Base-by-base conservation (phyloP, 441 rosid species). In the Biscutella laevigata region DNA sequence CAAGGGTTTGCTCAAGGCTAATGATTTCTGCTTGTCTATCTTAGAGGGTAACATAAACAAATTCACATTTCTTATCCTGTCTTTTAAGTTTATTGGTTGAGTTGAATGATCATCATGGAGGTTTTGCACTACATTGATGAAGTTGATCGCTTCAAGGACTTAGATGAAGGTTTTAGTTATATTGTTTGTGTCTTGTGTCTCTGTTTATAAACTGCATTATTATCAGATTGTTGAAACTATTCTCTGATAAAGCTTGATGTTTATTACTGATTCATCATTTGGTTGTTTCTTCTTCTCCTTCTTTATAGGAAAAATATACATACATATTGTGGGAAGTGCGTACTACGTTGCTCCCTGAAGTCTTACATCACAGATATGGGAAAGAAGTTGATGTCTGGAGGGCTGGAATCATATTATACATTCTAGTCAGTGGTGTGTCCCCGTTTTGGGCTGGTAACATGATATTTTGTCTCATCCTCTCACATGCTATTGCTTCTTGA, bases 281-380 rank as follows among this genome's bases (percentile, higher is more conserved):
- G 43, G 26, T 22, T 58, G 52, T 15, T 55, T 55, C 20, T 17
- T 17, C 42, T 50, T 25, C 36, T 19, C 36, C 10, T 39, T 50
- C 16, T 66, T 53, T 51, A 17, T 69, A 80, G 86, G 79, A 11
- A 80, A 75, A 62, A 74, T 67, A 6, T 80, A 77, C 51, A 70
- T 67, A 64, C 81, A 77, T 55, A 73, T 77, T 3, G 86, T 80
- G 6, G 83, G 83, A 53, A 80, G 83, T 59, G 77, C 83, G 24
- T 80, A 80, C 69, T 80, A 80, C 55, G 83, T 80, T 20, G 83
- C 86, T 62, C 86, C n/a, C 86, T 22, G 86, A 80, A 71, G 79
- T 80, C 16, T 52, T 80, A 48, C 61, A 59, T 14, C 76, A 81
- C 6, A 71, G 59, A 55, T 77, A 77, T 5, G 83, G 86, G 15